These are phyloP conservation scores for Fragilaria crotonensis DNA, from an alignment of 108 stramenopile species.

Conservation along the genomic window DNA sequence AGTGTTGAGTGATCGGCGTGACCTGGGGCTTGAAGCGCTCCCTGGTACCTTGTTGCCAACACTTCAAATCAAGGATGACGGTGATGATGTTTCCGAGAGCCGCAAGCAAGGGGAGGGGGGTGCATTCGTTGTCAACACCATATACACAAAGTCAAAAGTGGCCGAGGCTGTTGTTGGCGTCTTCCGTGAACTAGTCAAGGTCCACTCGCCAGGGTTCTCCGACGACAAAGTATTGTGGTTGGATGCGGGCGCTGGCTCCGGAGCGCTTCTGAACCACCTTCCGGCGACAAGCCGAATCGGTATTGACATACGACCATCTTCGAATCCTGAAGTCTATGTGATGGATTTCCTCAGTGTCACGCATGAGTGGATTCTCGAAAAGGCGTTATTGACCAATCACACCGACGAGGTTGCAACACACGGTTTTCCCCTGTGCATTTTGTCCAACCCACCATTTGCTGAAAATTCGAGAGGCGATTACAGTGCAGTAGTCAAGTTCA, in stretches of 20 bases:
- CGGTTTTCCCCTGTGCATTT: conserved; percentile 18
- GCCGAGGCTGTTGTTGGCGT: conserved; percentile 18
- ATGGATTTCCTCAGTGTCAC: conserved; percentile 21
- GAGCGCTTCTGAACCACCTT: conserved; percentile 24
- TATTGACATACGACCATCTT: conserved; percentile 22
- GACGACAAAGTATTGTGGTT: conserved; percentile 20
- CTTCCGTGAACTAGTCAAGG: conserved; percentile 12
- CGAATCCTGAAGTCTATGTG: conserved; percentile 1
- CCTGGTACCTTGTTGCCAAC: conserved; percentile 30
- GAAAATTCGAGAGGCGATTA: conserved; percentile 28
- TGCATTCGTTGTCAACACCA: conserved; percentile 30
- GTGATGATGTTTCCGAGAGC: not conserved
- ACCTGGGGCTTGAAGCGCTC: conserved; percentile 22
- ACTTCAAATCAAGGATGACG: conserved; percentile 8
- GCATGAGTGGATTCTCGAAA: conserved; percentile 6
- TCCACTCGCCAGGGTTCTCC: not conserved
- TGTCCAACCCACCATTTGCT: conserved; percentile 42
- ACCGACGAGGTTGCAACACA: not conserved
- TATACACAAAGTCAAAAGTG: conserved; percentile 23
- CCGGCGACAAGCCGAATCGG: conserved; percentile 19
- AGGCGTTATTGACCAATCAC: not conserved
- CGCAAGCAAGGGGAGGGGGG: not conserved
- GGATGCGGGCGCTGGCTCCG: conserved; percentile 39
- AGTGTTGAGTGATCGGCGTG: not conserved
- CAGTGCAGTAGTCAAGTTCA: conserved; percentile 25